Evolutionary conservation across 2,329 filamentous ascomycete genomes (phyloP).

Genomic region (Penicillium nordicum): DNA sequence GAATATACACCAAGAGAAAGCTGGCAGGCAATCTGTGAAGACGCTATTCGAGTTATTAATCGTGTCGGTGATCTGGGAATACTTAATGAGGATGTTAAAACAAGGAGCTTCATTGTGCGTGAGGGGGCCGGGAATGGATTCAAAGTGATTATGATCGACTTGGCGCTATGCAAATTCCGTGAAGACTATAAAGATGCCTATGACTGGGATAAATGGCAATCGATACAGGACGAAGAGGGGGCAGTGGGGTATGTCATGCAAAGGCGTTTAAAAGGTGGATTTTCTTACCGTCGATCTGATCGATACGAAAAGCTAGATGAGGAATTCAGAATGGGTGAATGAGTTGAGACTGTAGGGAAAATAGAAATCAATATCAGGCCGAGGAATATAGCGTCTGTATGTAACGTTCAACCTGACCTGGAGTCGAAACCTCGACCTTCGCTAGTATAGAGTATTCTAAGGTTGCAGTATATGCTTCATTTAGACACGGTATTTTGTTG

Average conservation of each 20-base stretch:
- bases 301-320: not conserved
- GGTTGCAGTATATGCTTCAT: too few species aligned
- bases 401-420: not conserved
- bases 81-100: not conserved
- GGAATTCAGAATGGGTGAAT: not conserved
- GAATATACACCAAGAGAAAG: not conserved
- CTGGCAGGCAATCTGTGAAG: not conserved
- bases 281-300: not conserved
- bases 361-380: not conserved
- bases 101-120: not conserved
- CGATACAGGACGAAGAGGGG: not conserved
- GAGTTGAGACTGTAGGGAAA: not conserved
- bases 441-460: not conserved
- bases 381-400: not conserved
- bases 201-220: not conserved
- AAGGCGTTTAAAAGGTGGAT: not conserved
- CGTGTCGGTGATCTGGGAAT: not conserved
- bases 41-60: not conserved
- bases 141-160: slow-evolving; percentile 8
- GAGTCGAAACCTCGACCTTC: not conserved
- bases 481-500: too few species aligned
- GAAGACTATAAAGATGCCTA: not conserved
- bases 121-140: not conserved
- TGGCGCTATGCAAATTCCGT: slow-evolving; percentile 5
- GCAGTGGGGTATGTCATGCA: not conserved